phyloP scores from a whole-genome alignment of 768 basidiomycete genomes.

The Kockovaella imperatae region DNA sequence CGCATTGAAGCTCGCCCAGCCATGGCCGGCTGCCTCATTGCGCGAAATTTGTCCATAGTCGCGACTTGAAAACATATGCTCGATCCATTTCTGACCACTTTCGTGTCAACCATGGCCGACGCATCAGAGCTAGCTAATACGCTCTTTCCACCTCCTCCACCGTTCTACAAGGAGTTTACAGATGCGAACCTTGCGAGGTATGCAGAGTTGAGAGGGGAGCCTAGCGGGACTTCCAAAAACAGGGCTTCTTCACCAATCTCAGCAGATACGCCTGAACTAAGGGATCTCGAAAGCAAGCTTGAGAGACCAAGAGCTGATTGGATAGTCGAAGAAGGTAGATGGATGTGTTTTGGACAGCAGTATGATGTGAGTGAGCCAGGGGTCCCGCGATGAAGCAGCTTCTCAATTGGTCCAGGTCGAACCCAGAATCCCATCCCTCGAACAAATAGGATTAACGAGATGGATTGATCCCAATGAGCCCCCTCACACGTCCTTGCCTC shows the following conservation, averaged over 20 bases:
- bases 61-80: too few species aligned
- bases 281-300: conserved; percentile 5
- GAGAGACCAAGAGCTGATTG: conserved; percentile 27
- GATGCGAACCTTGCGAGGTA: conserved; percentile 11
- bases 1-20: too few species aligned
- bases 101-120: too few species aligned
- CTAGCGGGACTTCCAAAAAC: conserved; percentile 8
- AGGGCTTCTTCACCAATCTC: neutral
- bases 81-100: too few species aligned
- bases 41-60: too few species aligned
- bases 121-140: conserved; percentile 33
- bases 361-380: conserved; percentile 18
- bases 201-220: conserved; percentile 9
- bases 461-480: conserved; percentile 13
- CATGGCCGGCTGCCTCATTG: too few species aligned
- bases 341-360: conserved; percentile 34
- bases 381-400: neutral
- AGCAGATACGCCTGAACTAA: neutral
- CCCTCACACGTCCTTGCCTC: conserved; percentile 27
- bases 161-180: conserved; percentile 25
- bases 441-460: conserved; percentile 21
- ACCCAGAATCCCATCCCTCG: conserved; percentile 23
- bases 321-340: conserved; percentile 29
- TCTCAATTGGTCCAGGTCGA: conserved; percentile 9
- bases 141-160: conserved; percentile 35